Evolutionary conservation across 192 early-diverging fungal genomes (phyloP).

Genomic region (Coemansia aciculifera): DNA sequence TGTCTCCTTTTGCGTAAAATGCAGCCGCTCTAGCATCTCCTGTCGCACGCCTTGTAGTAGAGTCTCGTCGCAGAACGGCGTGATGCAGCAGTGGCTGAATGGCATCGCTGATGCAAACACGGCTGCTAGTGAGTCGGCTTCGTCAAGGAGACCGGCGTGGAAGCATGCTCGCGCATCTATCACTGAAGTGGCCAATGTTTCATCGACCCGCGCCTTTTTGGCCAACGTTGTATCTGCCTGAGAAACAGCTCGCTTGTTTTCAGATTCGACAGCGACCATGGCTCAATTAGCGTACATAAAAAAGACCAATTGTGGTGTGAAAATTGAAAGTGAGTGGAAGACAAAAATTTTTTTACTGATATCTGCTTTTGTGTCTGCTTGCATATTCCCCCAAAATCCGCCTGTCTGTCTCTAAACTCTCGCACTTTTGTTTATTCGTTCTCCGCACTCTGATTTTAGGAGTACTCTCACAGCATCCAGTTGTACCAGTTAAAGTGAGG

Average conservation of each 20-base stretch:
- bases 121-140: slow-evolving; percentile 11
- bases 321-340: background rate
- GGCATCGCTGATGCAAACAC: slow-evolving; percentile 53
- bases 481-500: background rate
- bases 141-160: slow-evolving; percentile 29
- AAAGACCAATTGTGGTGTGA: background rate
- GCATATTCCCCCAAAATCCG: background rate
- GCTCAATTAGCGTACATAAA: too few relatives aligned
- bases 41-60: slow-evolving; percentile 64
- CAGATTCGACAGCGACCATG: slow-evolving; percentile 3
- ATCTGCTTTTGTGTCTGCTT: background rate
- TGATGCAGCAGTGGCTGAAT: slow-evolving; percentile 66
- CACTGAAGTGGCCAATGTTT: background rate
- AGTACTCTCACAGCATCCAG: background rate
- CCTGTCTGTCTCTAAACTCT: background rate
- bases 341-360: background rate
- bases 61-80: slow-evolving; percentile 59
- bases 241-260: slow-evolving; percentile 13
- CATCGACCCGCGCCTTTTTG: slow-evolving; percentile 12
- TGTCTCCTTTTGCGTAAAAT: slow-evolving; percentile 81
- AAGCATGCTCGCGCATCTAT: slow-evolving; percentile 27
- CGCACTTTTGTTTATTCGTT: background rate
- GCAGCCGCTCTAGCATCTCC: slow-evolving; percentile 64
- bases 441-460: background rate
- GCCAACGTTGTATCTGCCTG: background rate